Conservation (phyloP, 169 alveolate genomes). For the Plasmodium gallinaceum region DNA sequence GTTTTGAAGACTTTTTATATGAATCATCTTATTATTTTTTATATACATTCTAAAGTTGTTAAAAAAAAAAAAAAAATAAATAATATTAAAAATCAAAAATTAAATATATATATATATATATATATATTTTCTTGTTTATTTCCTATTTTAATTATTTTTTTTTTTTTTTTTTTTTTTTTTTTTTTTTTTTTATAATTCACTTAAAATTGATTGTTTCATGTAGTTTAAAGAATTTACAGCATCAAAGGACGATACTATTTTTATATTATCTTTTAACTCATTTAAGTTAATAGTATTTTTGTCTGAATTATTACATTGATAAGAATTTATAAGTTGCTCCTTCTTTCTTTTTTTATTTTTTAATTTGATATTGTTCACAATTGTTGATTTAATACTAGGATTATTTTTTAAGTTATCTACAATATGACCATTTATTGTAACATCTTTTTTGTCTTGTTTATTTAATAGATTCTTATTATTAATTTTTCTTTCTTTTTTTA, state of each 20-base stretch:
- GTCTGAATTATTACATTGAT: conserved; percentile 25
- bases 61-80: neutral
- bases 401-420: neutral
- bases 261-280: conserved; percentile 58
- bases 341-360: neutral
- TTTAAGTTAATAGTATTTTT: conserved; percentile 27
- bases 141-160: neutral
- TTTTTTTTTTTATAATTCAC: conserved; percentile 50
- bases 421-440: neutral
- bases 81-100: neutral
- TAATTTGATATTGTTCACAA: neutral
- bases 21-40: conserved; percentile 56
- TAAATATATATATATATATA: neutral
- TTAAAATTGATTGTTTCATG: conserved; percentile 74
- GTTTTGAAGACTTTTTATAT: conserved; percentile 27
- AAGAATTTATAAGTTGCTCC: neutral
- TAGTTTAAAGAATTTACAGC: conserved; percentile 47
- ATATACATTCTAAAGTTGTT: conserved; percentile 12
- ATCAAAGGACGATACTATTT: conserved; percentile 67
- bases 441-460: conserved; percentile 10
- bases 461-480: neutral
- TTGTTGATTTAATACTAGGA: neutral
- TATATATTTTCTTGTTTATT: conserved; percentile 1
- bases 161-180: conserved; percentile 11
- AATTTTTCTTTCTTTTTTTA: neutral